Percentiles rank a stretch among this genome's conserved stretches.
phyloP scores from a whole-genome alignment of 2,329 filamentous ascomycete genomes.

The Tolypocladium nubicola region DNA sequence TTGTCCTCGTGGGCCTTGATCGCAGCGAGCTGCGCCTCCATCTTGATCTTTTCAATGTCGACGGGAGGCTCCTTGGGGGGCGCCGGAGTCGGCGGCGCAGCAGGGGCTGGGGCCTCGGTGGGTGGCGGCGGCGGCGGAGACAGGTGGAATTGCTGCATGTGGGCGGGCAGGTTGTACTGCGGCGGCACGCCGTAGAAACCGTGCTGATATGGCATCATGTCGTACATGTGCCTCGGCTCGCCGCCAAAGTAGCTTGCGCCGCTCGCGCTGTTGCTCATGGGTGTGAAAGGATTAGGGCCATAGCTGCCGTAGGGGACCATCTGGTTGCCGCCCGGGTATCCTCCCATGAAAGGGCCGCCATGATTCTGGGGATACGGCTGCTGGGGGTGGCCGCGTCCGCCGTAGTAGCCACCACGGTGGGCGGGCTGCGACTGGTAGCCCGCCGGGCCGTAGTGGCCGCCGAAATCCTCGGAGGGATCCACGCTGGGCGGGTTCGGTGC shows the following conservation, averaged over 20 bases:
- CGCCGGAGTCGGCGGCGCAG: constrained; percentile 20
- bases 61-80: constrained; percentile 27
- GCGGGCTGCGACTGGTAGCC: constrained; percentile 7
- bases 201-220: constrained; percentile 40
- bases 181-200: constrained; percentile 7
- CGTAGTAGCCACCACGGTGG: constrained; percentile 16
- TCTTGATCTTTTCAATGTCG: constrained; percentile 49
- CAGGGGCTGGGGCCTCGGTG: constrained; percentile 25
- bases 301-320: constrained; percentile 37
- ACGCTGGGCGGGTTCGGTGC: constrained; percentile 46
- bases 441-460: constrained; percentile 22
- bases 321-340: constrained; percentile 26
- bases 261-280: constrained; percentile 25
- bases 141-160: constrained; percentile 28
- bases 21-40: constrained; percentile 47
- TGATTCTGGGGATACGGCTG: constrained; percentile 37
- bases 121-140: constrained; percentile 27
- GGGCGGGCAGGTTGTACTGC: constrained; percentile 7
- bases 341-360: constrained; percentile 31
- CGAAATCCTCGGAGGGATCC: constrained; percentile 56
- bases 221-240: constrained; percentile 29
- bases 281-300: constrained; percentile 31
- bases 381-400: constrained; percentile 14
- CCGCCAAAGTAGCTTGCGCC: constrained; percentile 30
- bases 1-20: constrained; percentile 35